A percentile compares a stretch with the other conserved stretches of the same genome.
Conservation (phyloP, 148 eudicot genomes). For the Nepenthes mirabilis region DNA sequence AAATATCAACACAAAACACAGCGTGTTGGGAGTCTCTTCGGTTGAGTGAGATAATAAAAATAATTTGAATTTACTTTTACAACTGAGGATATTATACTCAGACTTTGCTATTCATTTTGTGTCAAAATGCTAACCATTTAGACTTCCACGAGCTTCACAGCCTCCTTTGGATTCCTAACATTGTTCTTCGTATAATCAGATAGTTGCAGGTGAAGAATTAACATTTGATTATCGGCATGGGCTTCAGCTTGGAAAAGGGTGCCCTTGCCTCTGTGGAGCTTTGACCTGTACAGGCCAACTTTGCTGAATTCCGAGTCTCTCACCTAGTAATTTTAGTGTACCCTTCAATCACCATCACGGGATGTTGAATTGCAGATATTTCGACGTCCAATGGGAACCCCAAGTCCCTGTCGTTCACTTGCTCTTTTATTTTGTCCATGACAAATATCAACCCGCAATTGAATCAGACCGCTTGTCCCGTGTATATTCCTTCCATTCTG, state of each 20-base stretch:
- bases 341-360: too few species aligned
- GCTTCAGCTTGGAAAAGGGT: conserved; percentile 48
- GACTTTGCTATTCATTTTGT: not conserved
- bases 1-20: too few species aligned
- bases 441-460: too few species aligned
- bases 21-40: too few species aligned
- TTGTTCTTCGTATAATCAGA: conserved; percentile 33
- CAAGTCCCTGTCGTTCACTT: too few species aligned
- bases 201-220: conserved; percentile 71
- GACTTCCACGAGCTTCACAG: too few species aligned
- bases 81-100: not conserved
- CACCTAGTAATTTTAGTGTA: not conserved
- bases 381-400: not conserved
- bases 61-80: too few species aligned
- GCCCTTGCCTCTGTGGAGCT: conserved; percentile 57
- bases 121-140: too few species aligned
- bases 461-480: too few species aligned
- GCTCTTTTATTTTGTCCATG: too few species aligned
- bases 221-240: conserved; percentile 46
- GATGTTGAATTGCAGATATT: not conserved
- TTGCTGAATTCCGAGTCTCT: conserved; percentile 15
- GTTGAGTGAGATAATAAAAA: too few species aligned
- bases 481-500: too few species aligned
- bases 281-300: conserved; percentile 69
- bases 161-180: not conserved